phyloP scores from a whole-genome alignment of 2,329 filamentous ascomycete species.

The Colletotrichum sp. region DNA sequence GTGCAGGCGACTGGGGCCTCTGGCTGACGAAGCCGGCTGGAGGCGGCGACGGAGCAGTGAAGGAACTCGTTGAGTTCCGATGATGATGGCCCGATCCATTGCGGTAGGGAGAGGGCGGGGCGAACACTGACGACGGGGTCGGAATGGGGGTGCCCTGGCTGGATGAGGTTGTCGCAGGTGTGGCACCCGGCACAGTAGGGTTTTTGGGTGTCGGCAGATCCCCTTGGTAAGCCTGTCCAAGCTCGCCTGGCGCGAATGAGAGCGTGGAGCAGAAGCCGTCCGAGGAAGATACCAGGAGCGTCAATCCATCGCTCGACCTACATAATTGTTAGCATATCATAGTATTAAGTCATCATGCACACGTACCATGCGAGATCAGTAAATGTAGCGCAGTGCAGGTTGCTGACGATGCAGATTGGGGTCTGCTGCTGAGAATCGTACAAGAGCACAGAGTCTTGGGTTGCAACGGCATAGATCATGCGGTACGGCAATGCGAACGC shows the following conservation, averaged over 20 bases:
- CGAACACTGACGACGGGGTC: constrained; percentile 70
- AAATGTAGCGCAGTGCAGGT: constrained; percentile 95
- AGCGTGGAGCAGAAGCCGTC: constrained; percentile 97
- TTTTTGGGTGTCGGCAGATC: constrained; percentile 61
- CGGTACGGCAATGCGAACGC: constrained; percentile 89
- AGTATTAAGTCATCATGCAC: background rate
- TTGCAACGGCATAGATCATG: constrained; percentile 95
- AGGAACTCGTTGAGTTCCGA: constrained; percentile 62
- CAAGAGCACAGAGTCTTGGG: constrained; percentile 90
- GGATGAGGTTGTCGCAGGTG: constrained; percentile 44
- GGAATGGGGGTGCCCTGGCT: constrained; percentile 72
- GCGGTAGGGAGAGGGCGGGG: constrained; percentile 64
- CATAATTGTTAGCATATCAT: background rate
- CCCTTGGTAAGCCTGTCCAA: constrained; percentile 81
- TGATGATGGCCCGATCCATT: constrained; percentile 56
- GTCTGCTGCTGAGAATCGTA: constrained; percentile 98
- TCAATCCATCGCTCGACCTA: constrained; percentile 56
- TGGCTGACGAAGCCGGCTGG: constrained; percentile 62
- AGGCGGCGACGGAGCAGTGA: constrained; percentile 64
- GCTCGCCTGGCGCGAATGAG: constrained; percentile 81
- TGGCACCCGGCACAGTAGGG: constrained; percentile 35
- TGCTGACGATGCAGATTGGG: constrained; percentile 93
- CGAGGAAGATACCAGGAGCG: constrained; percentile 91
- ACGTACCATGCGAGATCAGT: constrained; percentile 93
- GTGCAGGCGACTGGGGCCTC: constrained; percentile 77